Evolutionary conservation across 306 rosid species (phyloP).

Genomic region (Citrullus mucosospermus): DNA sequence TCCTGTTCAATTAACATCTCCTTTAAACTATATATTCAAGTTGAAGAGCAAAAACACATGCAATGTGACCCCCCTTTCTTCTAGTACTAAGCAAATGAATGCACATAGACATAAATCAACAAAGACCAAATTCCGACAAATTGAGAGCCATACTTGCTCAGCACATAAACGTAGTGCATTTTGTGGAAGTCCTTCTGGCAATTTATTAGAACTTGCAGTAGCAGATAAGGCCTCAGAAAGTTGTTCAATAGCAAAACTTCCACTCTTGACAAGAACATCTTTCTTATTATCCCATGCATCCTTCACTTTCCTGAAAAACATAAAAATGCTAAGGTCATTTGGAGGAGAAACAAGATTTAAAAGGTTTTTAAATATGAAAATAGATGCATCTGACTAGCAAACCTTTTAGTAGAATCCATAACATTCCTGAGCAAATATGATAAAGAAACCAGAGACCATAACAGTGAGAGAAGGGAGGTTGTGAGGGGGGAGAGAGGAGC

Average conservation of each 20-base stretch:
- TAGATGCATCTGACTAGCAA: neutral
- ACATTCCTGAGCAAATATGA: neutral
- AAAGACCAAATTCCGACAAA: neutral
- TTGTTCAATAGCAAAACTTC: constrained; percentile 72
- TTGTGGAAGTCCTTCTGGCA: constrained; percentile 54
- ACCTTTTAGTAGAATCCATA: constrained; percentile 4
- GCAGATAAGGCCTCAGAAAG: constrained; percentile 68
- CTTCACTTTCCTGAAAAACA: constrained; percentile 63
- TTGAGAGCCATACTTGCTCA: constrained; percentile 48
- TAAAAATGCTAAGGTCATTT: constrained; percentile 1
- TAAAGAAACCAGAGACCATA: neutral
- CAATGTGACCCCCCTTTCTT: neutral
- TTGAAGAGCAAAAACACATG: neutral
- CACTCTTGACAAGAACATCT: constrained; percentile 77
- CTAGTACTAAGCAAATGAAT: neutral
- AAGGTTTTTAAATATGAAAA: neutral
- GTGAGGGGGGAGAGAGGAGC: neutral
- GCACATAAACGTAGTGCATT: constrained; percentile 53
- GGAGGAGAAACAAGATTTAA: constrained; percentile 3
- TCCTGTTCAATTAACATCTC: neutral
- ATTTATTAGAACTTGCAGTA: constrained; percentile 47
- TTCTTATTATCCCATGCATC: constrained; percentile 71
- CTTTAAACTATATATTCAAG: neutral
- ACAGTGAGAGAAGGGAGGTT: neutral
- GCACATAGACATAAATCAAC: neutral